Conservation (phyloP, 768 basidiomycete species). For the Sporobolomyces roseus region DNA sequence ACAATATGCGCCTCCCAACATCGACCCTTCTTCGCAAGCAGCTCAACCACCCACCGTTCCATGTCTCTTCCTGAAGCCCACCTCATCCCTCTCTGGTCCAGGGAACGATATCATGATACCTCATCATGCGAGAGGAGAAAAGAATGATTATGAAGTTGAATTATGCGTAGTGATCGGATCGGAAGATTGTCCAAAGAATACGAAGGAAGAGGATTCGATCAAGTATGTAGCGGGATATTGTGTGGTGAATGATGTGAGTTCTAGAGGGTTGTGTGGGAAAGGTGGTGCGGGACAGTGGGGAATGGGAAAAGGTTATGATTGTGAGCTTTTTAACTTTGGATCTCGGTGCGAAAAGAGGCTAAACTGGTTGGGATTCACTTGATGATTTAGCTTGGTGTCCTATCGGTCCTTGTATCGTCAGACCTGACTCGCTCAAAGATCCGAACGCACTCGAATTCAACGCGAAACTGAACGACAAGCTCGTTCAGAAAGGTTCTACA, state of each 20-base stretch:
- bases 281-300: constrained; percentile 38
- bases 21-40: background rate
- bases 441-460: constrained; percentile 23
- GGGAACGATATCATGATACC: constrained; percentile 45
- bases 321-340: constrained; percentile 2
- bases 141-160: constrained; percentile 49
- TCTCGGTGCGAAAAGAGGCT: background rate
- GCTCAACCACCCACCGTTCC: constrained; percentile 41
- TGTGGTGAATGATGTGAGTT: constrained; percentile 46
- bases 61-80: constrained; percentile 48
- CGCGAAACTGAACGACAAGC: constrained; percentile 43
- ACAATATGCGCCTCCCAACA: constrained; percentile 16
- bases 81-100: constrained; percentile 45
- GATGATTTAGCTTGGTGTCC: constrained; percentile 31
- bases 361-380: background rate
- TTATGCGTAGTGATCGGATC: constrained; percentile 48
- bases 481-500: constrained; percentile 42
- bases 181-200: constrained; percentile 40
- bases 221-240: constrained; percentile 47
- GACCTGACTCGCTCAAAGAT: constrained; percentile 4
- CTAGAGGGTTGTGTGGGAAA: constrained; percentile 32
- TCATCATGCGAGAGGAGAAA: constrained; percentile 26
- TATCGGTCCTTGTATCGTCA: constrained; percentile 29
- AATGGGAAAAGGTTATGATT: constrained; percentile 33
- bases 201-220: constrained; percentile 46